A percentile compares a stretch with the other conserved stretches of the same genome.
These are phyloP conservation scores for Apophysomyces ossiformis DNA, from an alignment of 371 early-diverging fungal genomes.

Conservation along the genomic window DNA sequence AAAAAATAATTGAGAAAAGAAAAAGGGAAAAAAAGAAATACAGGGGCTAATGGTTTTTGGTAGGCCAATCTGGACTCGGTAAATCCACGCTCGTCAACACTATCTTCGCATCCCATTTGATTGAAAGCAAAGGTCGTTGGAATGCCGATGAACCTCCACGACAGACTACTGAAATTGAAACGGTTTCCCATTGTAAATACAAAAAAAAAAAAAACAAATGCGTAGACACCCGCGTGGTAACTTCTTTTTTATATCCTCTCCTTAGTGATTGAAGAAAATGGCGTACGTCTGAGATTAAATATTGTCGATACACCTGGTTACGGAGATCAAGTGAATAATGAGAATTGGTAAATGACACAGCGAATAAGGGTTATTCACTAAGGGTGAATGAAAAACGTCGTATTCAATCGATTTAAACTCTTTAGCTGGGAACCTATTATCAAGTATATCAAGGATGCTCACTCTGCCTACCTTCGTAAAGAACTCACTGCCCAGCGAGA, in stretches of 20 bases:
- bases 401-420: background rate
- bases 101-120: slow-evolving; percentile 79
- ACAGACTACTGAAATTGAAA: slow-evolving; percentile 86
- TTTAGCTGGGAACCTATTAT: slow-evolving; percentile 83
- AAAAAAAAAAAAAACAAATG: too few species aligned
- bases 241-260: background rate
- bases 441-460: slow-evolving; percentile 91
- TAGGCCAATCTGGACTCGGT: slow-evolving; percentile 96
- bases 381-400: background rate
- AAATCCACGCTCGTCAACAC: slow-evolving; percentile 98
- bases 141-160: slow-evolving; percentile 73
- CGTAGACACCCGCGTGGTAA: too few species aligned
- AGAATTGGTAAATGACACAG: slow-evolving; percentile 63
- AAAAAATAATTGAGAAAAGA: background rate
- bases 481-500: slow-evolving; percentile 84
- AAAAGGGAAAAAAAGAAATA: background rate
- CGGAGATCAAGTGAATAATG: slow-evolving; percentile 85
- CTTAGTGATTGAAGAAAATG: slow-evolving; percentile 79
- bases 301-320: slow-evolving; percentile 82
- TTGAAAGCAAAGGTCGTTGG: slow-evolving; percentile 80
- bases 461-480: slow-evolving; percentile 84
- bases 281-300: slow-evolving; percentile 77
- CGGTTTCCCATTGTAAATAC: slow-evolving; percentile 72
- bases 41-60: background rate
- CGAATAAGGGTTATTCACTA: background rate